Percentiles rank a stretch among this genome's conserved stretches.
phyloP scores from a whole-genome alignment of 2,329 filamentous ascomycete genomes.

The Ceratocystis alfenasii region DNA sequence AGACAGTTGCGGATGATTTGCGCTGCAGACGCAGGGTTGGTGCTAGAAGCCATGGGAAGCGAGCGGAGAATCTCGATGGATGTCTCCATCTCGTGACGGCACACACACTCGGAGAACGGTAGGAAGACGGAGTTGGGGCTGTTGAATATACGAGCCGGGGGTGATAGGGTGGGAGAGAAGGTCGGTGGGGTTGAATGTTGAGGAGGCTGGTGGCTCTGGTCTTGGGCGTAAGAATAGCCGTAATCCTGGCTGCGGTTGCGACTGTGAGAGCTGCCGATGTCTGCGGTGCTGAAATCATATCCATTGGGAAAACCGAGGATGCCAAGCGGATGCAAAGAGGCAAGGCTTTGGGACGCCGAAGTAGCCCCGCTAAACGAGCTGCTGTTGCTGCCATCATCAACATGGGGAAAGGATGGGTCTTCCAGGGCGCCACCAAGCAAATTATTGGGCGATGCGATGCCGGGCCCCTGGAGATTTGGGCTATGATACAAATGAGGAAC shows the following conservation, averaged over 20 bases:
- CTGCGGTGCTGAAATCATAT: too few species aligned
- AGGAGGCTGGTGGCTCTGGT: background rate
- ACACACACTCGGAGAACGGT: conserved; percentile 32
- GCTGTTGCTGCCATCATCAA: background rate
- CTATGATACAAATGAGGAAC: background rate
- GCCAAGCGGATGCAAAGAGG: too few species aligned
- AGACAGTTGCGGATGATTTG: background rate
- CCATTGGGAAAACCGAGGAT: too few species aligned
- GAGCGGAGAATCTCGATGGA: conserved; percentile 39
- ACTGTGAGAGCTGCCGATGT: background rate
- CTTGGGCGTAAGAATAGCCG: background rate
- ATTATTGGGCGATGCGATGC: background rate
- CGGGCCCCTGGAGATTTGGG: background rate
- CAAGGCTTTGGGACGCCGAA: background rate
- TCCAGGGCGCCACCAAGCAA: background rate
- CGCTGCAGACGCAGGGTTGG: background rate
- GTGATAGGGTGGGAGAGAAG: background rate
- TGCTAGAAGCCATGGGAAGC: background rate
- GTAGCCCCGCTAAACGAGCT: background rate
- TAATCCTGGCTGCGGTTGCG: background rate
- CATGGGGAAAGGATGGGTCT: background rate
- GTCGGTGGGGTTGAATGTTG: background rate
- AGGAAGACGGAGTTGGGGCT: background rate
- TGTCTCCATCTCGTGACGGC: conserved; percentile 39
- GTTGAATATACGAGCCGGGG: background rate